phyloP scores from a whole-genome alignment of 2,329 filamentous ascomycete genomes.

The Scedosporium minutisporum region DNA sequence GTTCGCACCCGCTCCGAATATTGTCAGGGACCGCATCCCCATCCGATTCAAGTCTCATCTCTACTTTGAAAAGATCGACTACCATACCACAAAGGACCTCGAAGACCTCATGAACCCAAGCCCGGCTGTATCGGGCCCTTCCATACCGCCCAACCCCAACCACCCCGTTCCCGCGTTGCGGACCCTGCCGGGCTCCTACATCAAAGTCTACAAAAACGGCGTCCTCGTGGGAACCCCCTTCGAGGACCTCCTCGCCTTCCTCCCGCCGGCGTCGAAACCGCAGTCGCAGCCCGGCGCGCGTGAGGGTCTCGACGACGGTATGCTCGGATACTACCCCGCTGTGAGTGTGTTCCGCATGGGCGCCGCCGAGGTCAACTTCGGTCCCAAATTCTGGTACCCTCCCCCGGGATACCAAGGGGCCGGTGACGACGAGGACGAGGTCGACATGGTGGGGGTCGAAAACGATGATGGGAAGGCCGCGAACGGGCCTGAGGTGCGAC shows the following conservation, averaged over 20 bases:
- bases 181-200: conserved; percentile 75
- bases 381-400: conserved; percentile 84
- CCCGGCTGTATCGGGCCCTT: conserved; percentile 33
- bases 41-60: conserved; percentile 90
- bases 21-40: conserved; percentile 89
- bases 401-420: conserved; percentile 48
- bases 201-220: conserved; percentile 91
- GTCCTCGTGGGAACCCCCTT: conserved; percentile 78
- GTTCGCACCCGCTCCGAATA: conserved; percentile 58
- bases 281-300: conserved; percentile 64
- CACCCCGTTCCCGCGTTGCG: conserved; percentile 67
- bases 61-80: conserved; percentile 89
- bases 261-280: conserved; percentile 78
- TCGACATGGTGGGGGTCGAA: conserved; percentile 28
- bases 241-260: conserved; percentile 76
- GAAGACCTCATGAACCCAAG: conserved; percentile 73
- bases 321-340: conserved; percentile 91
- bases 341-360: conserved; percentile 88
- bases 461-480: conserved; percentile 12
- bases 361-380: conserved; percentile 87
- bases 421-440: conserved; percentile 29
- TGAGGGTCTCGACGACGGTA: conserved; percentile 84
- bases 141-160: conserved; percentile 53
- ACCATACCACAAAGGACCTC: conserved; percentile 77
- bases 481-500: conserved; percentile 22